These are phyloP conservation scores for Claviceps purpurea DNA, from an alignment of 2,329 filamentous ascomycete species.

Conservation along the genomic window DNA sequence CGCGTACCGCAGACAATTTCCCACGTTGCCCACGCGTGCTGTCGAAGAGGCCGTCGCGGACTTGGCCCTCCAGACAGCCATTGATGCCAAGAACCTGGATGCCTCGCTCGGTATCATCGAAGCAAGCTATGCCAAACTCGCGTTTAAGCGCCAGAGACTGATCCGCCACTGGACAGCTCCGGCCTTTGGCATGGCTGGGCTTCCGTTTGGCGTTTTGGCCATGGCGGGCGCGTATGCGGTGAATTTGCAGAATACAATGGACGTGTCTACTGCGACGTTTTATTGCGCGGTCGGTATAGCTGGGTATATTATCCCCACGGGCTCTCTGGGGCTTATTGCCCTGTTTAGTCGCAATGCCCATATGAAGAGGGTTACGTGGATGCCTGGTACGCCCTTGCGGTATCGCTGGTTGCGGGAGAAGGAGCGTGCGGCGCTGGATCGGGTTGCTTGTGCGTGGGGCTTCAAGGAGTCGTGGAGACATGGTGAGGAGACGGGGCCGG, in stretches of 20 bases:
- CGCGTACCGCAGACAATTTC: conserved; percentile 48
- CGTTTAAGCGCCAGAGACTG: conserved; percentile 55
- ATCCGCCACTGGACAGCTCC: conserved; percentile 51
- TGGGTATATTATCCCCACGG: conserved; percentile 71
- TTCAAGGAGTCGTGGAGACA: conserved; percentile 69
- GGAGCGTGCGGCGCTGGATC: conserved; percentile 76
- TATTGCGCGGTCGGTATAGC: conserved; percentile 70
- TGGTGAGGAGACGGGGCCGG: conserved; percentile 81
- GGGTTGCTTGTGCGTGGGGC: conserved; percentile 78
- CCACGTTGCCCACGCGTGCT: conserved; percentile 56
- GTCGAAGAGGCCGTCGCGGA: conserved; percentile 59
- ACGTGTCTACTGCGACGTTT: conserved; percentile 57
- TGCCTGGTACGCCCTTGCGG: conserved; percentile 64
- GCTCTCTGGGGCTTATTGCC: conserved; percentile 70
- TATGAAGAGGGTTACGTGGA: conserved; percentile 88
- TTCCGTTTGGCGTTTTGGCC: conserved; percentile 57
- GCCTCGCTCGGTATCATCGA: conserved; percentile 66
- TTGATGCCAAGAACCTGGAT: conserved; percentile 63
- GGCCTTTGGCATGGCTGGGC: conserved; percentile 38
- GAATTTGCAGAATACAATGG: conserved; percentile 54
- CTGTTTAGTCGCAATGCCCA: conserved; percentile 84
- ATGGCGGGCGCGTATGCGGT: conserved; percentile 41
- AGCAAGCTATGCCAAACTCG: conserved; percentile 50
- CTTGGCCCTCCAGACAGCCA: conserved; percentile 63
- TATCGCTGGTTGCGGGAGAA: conserved; percentile 82